Conservation (phyloP, 306 rosid genomes). For the Pyrus bretschneideri region DNA sequence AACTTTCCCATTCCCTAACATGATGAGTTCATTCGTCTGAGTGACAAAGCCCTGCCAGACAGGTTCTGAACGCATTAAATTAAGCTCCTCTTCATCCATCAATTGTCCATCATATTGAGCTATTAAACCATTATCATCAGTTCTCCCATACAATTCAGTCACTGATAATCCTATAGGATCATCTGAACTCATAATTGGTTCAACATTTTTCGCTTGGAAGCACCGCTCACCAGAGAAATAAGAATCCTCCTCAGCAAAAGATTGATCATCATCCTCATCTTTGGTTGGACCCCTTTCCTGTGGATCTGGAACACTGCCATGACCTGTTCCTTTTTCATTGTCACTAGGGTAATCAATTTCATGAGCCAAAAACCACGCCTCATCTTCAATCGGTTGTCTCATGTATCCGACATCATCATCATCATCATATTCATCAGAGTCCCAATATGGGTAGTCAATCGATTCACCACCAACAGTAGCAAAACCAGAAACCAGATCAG, state of each 20-base stretch:
- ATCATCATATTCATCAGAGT: constrained; percentile 96
- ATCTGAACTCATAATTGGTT: constrained; percentile 54
- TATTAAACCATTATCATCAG: constrained; percentile 58
- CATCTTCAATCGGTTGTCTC: constrained; percentile 99
- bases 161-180: constrained; percentile 61
- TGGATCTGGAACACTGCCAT: constrained; percentile 77
- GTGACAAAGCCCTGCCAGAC: constrained; percentile 96
- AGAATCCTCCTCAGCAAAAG: constrained; percentile 95
- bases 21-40: constrained; percentile 65
- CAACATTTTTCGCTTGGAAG: constrained; percentile 63
- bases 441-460: constrained; percentile 92
- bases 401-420: constrained; percentile 91
- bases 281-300: constrained; percentile 70
- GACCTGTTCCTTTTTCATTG: constrained; percentile 87
- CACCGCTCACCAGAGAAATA: constrained; percentile 88
- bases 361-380: constrained; percentile 98
- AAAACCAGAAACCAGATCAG: constrained; percentile 96
- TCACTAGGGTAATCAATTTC: constrained; percentile 99
- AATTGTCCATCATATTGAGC: constrained; percentile 84
- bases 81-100: constrained; percentile 84
- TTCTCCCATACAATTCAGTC: constrained; percentile 66
- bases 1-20: constrained; percentile 68
- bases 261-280: constrained; percentile 93
- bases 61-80: constrained; percentile 82
- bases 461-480: constrained; percentile 96